Evolutionary conservation across 257 asterid species (phyloP), one percentile per base, ranked within the genome.

Genomic region (Asclepias syriaca): DNA sequence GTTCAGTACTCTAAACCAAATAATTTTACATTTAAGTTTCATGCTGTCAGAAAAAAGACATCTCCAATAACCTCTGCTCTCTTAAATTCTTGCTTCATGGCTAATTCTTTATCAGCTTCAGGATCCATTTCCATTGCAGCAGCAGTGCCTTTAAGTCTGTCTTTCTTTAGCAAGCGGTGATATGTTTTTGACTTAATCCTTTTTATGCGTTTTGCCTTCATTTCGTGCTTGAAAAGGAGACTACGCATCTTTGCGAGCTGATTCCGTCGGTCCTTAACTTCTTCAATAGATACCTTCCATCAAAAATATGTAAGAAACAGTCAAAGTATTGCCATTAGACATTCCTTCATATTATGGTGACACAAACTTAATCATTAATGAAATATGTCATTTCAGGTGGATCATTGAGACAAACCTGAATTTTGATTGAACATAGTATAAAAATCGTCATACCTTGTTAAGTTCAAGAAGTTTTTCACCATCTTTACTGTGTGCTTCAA

Each of bases 381-480:
- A 58, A 24, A 0, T 1, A 10, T 22, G 7, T 4, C 59, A 54
- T 19, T 54, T 54, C 59, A 6, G 27, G 27, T 19, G 27, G 27
- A 5, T 12, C 6, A 9, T 58, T 22, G 12, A 19, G 57, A 19
- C 27, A 53, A 12, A 27, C 45, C 40, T 54, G 4, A 50, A 37
- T 10, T 12, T 8, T 18, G 19, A 37, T 29, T 16, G 69, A 61
- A 65, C 11, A 61, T 60, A 27, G 4, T 46, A 57, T 45, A 49
- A 51, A 50, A 15, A 57, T 63, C 51, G 19, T 57, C 70, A 57
- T 84, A 89, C 99, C 97, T 94, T 84, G 79, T 94, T 94, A 74
- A 91, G 77, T 83, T 94, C 98, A 79, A 94, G 96, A 83, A 91
- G 95, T 77, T 88, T 89, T 49, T 96, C 98, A 75, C 98, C 99